These are phyloP conservation scores for Paramyrothecium roridum DNA, from an alignment of 2,329 filamentous ascomycete species.

Conservation along the genomic window DNA sequence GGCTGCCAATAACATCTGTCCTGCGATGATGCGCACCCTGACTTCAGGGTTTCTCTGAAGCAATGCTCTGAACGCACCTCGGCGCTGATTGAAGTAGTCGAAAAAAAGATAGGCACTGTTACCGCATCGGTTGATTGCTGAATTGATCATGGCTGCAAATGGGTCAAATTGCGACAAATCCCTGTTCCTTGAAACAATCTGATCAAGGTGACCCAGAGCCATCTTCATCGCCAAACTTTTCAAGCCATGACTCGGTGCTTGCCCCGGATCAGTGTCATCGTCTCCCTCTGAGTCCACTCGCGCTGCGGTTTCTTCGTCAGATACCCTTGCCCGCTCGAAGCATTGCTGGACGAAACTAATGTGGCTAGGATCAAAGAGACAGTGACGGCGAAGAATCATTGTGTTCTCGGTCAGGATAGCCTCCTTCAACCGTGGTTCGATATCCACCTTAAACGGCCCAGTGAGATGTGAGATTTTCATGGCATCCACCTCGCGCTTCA, in stretches of 20 bases:
- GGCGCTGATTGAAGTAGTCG: conserved; percentile 56
- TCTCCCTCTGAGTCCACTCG: conserved; percentile 3
- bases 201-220: conserved; percentile 66
- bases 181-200: conserved; percentile 70
- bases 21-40: conserved; percentile 50
- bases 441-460: conserved; percentile 35
- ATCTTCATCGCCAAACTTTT: conserved; percentile 52
- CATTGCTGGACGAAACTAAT: conserved; percentile 62
- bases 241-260: conserved; percentile 17
- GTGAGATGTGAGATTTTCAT: conserved; percentile 30
- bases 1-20: conserved; percentile 48
- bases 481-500: conserved; percentile 50
- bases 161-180: conserved; percentile 61
- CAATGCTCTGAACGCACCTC: conserved; percentile 59
- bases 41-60: conserved; percentile 59
- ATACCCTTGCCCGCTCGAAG: conserved; percentile 51
- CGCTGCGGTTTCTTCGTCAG: conserved; percentile 28
- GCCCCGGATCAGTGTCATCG: conserved; percentile 3
- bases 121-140: conserved; percentile 43
- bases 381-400: conserved; percentile 70
- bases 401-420: conserved; percentile 72
- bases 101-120: conserved; percentile 58
- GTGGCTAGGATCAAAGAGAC: conserved; percentile 72
- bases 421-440: conserved; percentile 45
- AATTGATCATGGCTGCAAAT: conserved; percentile 47